phyloP scores from a whole-genome alignment of 805 yeast genomes.

The Torulaspora delbrueckii region DNA sequence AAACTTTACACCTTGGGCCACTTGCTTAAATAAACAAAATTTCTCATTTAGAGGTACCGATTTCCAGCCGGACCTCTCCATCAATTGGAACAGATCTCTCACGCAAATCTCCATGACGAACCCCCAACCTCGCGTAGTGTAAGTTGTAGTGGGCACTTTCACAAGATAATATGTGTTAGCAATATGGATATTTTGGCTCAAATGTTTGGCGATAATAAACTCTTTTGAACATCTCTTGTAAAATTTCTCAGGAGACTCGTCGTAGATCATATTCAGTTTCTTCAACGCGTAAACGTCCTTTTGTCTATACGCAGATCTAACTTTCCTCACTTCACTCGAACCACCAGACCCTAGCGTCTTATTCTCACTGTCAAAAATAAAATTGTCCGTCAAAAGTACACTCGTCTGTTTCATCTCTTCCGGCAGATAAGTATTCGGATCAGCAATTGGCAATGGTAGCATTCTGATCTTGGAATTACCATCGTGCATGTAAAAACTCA shows the following conservation, averaged over 20 bases:
- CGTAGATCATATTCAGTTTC: slow-evolving; percentile 52
- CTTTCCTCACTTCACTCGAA: slow-evolving; percentile 56
- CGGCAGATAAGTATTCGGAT: slow-evolving; percentile 64
- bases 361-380: slow-evolving; percentile 42
- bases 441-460: slow-evolving; percentile 56
- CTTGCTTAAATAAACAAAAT: slow-evolving; percentile 64
- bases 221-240: slow-evolving; percentile 62
- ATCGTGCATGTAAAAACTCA: slow-evolving; percentile 33
- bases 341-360: slow-evolving; percentile 69
- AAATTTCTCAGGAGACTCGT: slow-evolving; percentile 61
- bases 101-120: slow-evolving; percentile 62
- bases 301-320: slow-evolving; percentile 35
- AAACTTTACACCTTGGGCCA: slow-evolving; percentile 54
- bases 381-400: slow-evolving; percentile 50
- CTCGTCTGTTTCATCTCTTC: slow-evolving; percentile 45
- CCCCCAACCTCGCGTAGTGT: slow-evolving; percentile 69
- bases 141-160: slow-evolving; percentile 51
- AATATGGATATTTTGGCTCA: slow-evolving; percentile 56
- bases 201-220: slow-evolving; percentile 52
- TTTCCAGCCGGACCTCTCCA: slow-evolving; percentile 58
- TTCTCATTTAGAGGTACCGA: slow-evolving; percentile 46
- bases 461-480: slow-evolving; percentile 40
- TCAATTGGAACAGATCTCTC: slow-evolving; percentile 56
- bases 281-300: slow-evolving; percentile 58
- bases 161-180: slow-evolving; percentile 52